Evolutionary conservation across 2,329 filamentous ascomycete genomes (phyloP).

Genomic region (Fusarium continuum): DNA sequence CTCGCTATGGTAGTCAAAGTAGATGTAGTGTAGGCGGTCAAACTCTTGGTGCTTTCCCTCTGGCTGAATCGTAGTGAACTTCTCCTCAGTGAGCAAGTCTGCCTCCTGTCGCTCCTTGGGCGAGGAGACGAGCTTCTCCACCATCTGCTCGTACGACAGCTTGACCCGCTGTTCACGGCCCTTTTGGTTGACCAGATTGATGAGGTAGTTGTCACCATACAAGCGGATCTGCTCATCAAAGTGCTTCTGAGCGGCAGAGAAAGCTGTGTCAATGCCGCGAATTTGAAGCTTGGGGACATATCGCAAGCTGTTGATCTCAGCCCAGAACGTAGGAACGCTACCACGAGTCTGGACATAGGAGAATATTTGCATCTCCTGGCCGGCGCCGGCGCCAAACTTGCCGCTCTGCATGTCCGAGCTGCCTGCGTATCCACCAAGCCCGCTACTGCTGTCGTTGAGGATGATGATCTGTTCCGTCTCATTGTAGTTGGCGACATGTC

Average conservation of each 20-base stretch:
- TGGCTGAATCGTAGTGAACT: conserved; percentile 80
- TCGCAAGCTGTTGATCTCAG: conserved; percentile 90
- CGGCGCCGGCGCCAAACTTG: conserved; percentile 65
- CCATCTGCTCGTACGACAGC: conserved; percentile 91
- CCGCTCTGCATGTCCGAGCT: conserved; percentile 79
- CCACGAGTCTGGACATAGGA: conserved; percentile 97
- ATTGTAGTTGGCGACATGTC: conserved; percentile 98
- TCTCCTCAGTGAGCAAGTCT: conserved; percentile 76
- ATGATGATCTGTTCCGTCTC: conserved; percentile 95
- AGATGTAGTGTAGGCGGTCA: conserved; percentile 92
- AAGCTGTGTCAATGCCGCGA: conserved; percentile 81
- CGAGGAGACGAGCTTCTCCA: conserved; percentile 76
- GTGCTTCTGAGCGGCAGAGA: conserved; percentile 82
- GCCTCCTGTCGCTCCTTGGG: conserved; percentile 72
- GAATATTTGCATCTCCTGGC: conserved; percentile 85
- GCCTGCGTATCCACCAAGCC: conserved; percentile 82
- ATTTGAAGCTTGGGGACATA: conserved; percentile 93
- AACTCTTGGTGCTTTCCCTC: conserved; percentile 68
- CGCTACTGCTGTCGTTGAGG: conserved; percentile 81
- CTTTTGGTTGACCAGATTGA: conserved; percentile 97
- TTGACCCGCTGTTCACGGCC: conserved; percentile 91
- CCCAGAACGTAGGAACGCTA: conserved; percentile 95
- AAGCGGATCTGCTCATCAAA: conserved; percentile 92
- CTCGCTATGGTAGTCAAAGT: conserved; percentile 98
- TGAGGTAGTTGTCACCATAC: conserved; percentile 96